These are phyloP conservation scores for Starmera caribaea DNA, from an alignment of 805 yeast species.

Conservation along the genomic window DNA sequence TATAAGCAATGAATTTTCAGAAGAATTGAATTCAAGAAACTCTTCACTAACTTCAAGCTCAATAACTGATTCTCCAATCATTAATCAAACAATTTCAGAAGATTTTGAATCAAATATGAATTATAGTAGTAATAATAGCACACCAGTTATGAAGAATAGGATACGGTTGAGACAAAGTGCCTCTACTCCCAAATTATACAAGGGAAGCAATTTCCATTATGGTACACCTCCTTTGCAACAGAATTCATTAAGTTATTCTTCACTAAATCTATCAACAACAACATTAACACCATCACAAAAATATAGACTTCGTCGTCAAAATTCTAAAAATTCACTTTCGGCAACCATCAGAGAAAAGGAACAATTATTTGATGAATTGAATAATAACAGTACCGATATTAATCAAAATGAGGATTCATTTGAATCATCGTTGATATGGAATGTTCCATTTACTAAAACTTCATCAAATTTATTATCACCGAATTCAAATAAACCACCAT, in stretches of 20 bases:
- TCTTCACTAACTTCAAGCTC: slow-evolving; percentile 19
- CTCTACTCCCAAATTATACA: slow-evolving; percentile 1
- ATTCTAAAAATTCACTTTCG: slow-evolving; percentile 23
- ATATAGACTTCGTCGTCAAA: slow-evolving; percentile 28
- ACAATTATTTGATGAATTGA: slow-evolving; percentile 27
- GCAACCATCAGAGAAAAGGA: slow-evolving; percentile 25
- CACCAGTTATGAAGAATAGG: background rate
- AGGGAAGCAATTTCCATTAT: background rate
- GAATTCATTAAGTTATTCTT: background rate
- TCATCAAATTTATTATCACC: slow-evolving; percentile 15
- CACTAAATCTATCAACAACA: slow-evolving; percentile 5
- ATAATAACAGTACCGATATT: background rate
- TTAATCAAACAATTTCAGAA: background rate
- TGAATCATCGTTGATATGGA: slow-evolving; percentile 35
- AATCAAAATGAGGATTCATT: slow-evolving; percentile 22
- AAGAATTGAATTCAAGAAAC: slow-evolving; percentile 15
- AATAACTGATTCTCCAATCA: slow-evolving; percentile 9
- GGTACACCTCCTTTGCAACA: background rate
- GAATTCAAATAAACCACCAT: slow-evolving; percentile 15
- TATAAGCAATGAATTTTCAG: slow-evolving; percentile 12
- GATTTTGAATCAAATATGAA: background rate
- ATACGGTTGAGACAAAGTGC: slow-evolving; percentile 1
- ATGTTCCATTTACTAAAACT: slow-evolving; percentile 38
- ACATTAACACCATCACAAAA: slow-evolving; percentile 33
- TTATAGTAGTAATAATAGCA: background rate